phyloP scores from a whole-genome alignment of 139 green algal genomes.

The Chlorella vulgaris region DNA sequence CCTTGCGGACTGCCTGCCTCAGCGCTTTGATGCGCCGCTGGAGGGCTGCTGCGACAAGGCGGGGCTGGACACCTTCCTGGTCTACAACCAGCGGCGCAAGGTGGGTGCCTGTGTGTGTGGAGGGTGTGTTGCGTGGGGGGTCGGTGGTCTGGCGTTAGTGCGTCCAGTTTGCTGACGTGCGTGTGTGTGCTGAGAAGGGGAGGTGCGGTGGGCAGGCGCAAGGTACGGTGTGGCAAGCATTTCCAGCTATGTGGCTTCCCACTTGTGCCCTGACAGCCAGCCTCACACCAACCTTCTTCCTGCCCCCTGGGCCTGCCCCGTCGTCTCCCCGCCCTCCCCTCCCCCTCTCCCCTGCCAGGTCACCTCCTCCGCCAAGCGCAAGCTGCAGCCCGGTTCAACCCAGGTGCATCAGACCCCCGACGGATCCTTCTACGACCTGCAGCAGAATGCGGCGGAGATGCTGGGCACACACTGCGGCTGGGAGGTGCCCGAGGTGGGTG shows the following conservation, averaged over 20 bases:
- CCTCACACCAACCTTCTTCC: not conserved
- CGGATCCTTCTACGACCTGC: slow-evolving; percentile 95
- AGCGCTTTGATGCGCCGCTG: slow-evolving; percentile 47
- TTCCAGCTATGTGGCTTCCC: no score
- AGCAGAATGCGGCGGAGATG: slow-evolving; percentile 86
- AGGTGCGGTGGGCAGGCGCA: no score
- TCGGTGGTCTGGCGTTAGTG: not conserved
- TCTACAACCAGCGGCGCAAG: slow-evolving; percentile 87
- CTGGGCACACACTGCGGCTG: slow-evolving; percentile 66
- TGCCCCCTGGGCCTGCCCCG: not conserved
- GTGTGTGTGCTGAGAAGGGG: no score
- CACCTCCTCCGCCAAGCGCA: slow-evolving; percentile 91
- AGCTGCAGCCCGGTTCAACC: slow-evolving; percentile 65
- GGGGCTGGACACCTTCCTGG: slow-evolving; percentile 90
- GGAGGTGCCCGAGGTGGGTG: slow-evolving; percentile 52
- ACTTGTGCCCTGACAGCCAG: not conserved
- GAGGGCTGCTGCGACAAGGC: not conserved
- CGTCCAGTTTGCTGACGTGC: no score
- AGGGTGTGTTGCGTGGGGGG: not conserved
- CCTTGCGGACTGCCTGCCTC: slow-evolving; percentile 83
- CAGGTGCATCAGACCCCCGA: slow-evolving; percentile 94
- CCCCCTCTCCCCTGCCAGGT: slow-evolving; percentile 42
- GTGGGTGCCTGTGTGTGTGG: slow-evolving; percentile 10
- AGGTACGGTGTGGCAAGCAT: no score
- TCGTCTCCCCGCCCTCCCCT: not conserved